phyloP scores from a whole-genome alignment of 257 asterid genomes.

The Parsonsia alboflavescens region DNA sequence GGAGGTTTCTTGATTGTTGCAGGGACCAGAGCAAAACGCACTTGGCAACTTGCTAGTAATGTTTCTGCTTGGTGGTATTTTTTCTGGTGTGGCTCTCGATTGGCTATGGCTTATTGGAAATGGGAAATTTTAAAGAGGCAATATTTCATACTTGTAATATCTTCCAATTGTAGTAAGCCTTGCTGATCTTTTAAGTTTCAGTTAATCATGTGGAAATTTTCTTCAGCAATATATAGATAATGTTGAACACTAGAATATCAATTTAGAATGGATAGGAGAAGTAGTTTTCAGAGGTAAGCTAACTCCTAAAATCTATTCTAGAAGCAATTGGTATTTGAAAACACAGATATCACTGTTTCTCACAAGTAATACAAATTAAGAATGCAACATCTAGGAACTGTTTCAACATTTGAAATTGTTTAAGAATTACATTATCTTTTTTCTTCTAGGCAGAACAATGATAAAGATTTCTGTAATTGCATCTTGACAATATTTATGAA shows the following conservation, averaged over 20 bases:
- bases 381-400: background rate
- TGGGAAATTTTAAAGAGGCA: slow-evolving; percentile 12
- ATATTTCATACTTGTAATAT: background rate
- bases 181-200: background rate
- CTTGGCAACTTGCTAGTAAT: slow-evolving; percentile 30
- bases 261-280: too few relatives aligned
- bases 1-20: background rate
- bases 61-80: slow-evolving; percentile 29
- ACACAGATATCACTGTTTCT: background rate
- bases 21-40: slow-evolving; percentile 45
- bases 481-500: background rate
- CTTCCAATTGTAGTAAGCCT: too few relatives aligned
- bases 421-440: slow-evolving; percentile 11
- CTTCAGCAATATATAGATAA: background rate
- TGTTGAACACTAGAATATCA: background rate
- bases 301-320: background rate
- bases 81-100: slow-evolving; percentile 33
- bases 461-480: slow-evolving; percentile 3
- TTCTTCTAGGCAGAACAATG: background rate
- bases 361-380: background rate
- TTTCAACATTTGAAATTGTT: background rate
- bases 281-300: background rate
- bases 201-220: background rate
- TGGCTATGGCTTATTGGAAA: slow-evolving; percentile 43
- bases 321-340: background rate